phyloP scores from a whole-genome alignment of 139 green algal genomes.

The Edaphochlamys debaryana region DNA sequence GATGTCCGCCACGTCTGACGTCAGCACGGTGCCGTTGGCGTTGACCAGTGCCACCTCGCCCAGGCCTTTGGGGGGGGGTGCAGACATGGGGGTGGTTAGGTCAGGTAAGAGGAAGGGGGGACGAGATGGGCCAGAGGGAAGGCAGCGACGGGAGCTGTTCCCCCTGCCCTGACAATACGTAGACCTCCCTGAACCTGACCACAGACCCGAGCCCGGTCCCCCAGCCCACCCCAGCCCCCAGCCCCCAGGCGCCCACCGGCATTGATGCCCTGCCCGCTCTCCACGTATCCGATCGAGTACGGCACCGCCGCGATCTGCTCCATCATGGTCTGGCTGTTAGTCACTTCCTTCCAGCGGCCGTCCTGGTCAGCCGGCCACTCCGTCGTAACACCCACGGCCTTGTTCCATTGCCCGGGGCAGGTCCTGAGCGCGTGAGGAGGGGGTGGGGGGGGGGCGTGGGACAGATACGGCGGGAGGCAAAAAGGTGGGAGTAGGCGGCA shows the following conservation, averaged over 20 bases:
- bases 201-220: too few relatives aligned
- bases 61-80: background rate
- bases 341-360: background rate
- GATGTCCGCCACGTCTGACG: background rate
- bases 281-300: constrained; percentile 21
- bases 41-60: background rate
- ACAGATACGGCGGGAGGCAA: too few relatives aligned
- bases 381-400: background rate
- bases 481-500: too few relatives aligned
- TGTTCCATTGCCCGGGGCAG: background rate
- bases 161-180: too few relatives aligned
- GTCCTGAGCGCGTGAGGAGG: background rate
- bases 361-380: background rate
- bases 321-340: constrained; percentile 15
- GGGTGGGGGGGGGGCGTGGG: background rate
- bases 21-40: background rate
- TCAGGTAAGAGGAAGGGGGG: too few relatives aligned
- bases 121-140: too few relatives aligned
- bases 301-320: background rate
- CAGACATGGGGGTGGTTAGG: background rate
- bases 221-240: background rate
- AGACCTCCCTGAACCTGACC: too few relatives aligned
- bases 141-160: too few relatives aligned
- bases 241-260: background rate
- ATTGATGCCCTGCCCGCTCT: constrained; percentile 24